These are phyloP conservation scores for Butyriboletus loyo DNA, from an alignment of 768 basidiomycete genomes.

Conservation along the genomic window DNA sequence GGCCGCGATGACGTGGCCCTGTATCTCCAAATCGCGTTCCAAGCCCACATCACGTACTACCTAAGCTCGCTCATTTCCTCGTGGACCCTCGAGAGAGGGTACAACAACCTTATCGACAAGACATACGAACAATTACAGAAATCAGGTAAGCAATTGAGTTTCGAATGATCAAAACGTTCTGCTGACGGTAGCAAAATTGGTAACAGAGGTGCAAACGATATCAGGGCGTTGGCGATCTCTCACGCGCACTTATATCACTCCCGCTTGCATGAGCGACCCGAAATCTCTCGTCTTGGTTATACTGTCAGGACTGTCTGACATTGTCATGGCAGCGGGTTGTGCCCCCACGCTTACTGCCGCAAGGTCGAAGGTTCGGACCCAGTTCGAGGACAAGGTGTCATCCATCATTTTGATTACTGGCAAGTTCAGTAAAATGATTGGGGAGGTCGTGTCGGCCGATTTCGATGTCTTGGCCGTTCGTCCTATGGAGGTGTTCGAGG, in stretches of 20 bases:
- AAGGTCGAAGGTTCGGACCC: not conserved
- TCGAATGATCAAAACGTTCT: not conserved
- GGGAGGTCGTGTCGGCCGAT: conserved; percentile 5
- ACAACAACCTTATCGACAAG: not conserved
- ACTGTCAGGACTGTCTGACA: not conserved
- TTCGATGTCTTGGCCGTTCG: conserved; percentile 1
- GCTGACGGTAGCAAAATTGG: not conserved
- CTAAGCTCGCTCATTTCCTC: conserved; percentile 4
- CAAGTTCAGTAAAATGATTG: conserved; percentile 6
- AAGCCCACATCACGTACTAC: conserved; percentile 3
- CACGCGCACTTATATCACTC: conserved; percentile 8
- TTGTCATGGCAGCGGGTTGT: conserved; percentile 8
- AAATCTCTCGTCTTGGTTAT: not conserved
- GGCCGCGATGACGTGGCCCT: not conserved
- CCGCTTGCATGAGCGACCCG: not conserved
- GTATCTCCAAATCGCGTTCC: conserved; percentile 13
- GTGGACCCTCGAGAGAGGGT: conserved; percentile 8
- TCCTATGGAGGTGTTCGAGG: not conserved
- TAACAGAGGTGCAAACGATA: conserved; percentile 9
- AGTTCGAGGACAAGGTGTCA: conserved; percentile 1
- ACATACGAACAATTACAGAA: conserved; percentile 9
- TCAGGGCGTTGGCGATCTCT: conserved; percentile 14
- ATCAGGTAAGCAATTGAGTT: not conserved
- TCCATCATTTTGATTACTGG: not conserved
- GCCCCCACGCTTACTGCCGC: not conserved